These are phyloP conservation scores for Tricholoma bakamatsutake DNA, from an alignment of 768 basidiomycete species.

Conservation along the genomic window DNA sequence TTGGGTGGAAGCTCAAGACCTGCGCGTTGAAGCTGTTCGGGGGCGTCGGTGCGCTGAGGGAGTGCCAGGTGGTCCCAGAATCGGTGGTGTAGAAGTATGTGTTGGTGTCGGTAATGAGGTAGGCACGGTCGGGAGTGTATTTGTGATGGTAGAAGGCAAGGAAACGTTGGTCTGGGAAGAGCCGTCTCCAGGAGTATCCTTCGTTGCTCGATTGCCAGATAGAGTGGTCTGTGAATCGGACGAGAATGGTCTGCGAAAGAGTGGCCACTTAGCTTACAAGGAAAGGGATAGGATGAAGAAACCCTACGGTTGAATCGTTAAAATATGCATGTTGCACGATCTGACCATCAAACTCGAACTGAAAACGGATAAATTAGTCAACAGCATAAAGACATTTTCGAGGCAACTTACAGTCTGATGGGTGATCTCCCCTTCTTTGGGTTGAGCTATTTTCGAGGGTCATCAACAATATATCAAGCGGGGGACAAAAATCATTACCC, in stretches of 20 bases:
- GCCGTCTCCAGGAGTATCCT: conserved; percentile 84
- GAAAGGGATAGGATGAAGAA: background rate
- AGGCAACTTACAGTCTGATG: conserved; percentile 59
- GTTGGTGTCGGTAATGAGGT: conserved; percentile 69
- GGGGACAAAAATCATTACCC: conserved; percentile 35
- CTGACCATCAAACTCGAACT: conserved; percentile 64
- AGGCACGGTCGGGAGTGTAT: conserved; percentile 76
- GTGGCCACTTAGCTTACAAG: background rate
- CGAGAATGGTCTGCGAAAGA: conserved; percentile 63
- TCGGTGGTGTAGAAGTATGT: conserved; percentile 80
- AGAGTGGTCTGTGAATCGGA: conserved; percentile 66
- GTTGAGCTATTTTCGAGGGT: conserved; percentile 51
- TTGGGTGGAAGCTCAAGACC: conserved; percentile 84
- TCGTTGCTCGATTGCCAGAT: conserved; percentile 97
- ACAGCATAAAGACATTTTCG: background rate
- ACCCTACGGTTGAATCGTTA: conserved; percentile 60
- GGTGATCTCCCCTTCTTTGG: conserved; percentile 68
- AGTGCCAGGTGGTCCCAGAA: conserved; percentile 68
- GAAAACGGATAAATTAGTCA: background rate
- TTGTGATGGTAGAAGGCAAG: conserved; percentile 85
- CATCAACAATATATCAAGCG: background rate
- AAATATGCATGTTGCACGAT: conserved; percentile 83
- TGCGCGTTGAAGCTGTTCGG: conserved; percentile 78
- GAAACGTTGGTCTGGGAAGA: conserved; percentile 56
- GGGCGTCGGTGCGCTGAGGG: conserved; percentile 49